Base-by-base conservation (phyloP, 2,329 filamentous ascomycete species). In the Acarospora socialis region DNA sequence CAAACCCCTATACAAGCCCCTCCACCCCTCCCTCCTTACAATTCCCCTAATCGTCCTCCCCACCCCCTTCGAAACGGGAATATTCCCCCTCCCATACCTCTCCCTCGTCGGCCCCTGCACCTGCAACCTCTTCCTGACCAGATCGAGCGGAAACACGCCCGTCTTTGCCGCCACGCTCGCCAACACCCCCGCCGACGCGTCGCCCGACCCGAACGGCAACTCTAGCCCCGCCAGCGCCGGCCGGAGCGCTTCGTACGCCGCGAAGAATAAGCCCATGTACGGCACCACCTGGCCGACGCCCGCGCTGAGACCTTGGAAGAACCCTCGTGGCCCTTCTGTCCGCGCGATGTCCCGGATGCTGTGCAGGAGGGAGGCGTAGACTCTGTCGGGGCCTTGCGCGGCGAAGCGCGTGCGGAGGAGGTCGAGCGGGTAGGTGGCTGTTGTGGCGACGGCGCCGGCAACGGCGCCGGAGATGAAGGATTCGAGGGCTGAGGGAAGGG, bases 261-360 rank as follows among this genome's bases (percentile, higher is more conserved):
- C 71, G 57, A 98, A 98, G 61, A 98, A 95, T 2, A 93, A 65
- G 9, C 90, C 90, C 90, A 98, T 98, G 53, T 87, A 92, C 2
- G 90, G 90, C 7, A 93, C 73, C 29, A 95, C 90, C 60, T 94
- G 86, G 16, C 67, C 77, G 14, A 95, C 62, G 0, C 78, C 83
- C 2, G 87, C 86, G 1, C 70, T 70, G 20, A 92, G 62, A 3
- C 90, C 90, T 29, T 83, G 80, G 55, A 93, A 98, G 60, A 92
- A 95, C 0, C 90, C 90, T 3, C 55, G 54, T 0, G 60, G 45
- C 0, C 90, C 90, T 59, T 98, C 90, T 38, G 80, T 67, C 3
- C 64, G 64, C 10, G 65, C 60, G 44, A 98, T 98, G 14, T 82
- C 73, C 26, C 60, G 56, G 5, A 95, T 50, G 2, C 83, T 83